These are phyloP conservation scores for Fusarium torreyae DNA, from an alignment of 2,329 filamentous ascomycete genomes.

Conservation along the genomic window DNA sequence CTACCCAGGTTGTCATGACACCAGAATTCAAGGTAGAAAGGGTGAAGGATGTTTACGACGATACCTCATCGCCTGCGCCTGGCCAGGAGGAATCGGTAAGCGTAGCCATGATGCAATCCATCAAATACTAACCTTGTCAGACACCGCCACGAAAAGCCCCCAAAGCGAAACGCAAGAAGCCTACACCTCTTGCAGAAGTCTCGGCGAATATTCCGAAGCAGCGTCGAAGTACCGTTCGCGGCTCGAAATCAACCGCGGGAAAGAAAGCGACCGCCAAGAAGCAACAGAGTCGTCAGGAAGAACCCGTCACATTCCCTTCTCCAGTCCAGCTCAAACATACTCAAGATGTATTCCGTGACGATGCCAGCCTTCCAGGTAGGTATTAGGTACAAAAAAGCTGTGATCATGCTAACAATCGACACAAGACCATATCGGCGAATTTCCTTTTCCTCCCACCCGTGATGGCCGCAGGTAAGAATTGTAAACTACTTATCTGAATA, in stretches of 20 bases:
- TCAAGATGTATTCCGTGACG: conserved; percentile 54
- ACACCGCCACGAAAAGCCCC: conserved; percentile 53
- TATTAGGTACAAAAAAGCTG: background rate
- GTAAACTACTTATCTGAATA: background rate
- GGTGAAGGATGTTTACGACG: conserved; percentile 72
- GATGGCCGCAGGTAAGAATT: conserved; percentile 48
- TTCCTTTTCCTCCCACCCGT: conserved; percentile 41
- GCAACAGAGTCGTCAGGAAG: conserved; percentile 35
- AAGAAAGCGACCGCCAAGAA: conserved; percentile 41
- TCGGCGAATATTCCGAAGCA: conserved; percentile 55
- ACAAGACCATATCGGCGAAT: conserved; percentile 47
- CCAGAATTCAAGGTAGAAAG: conserved; percentile 65
- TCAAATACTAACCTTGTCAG: conserved; percentile 25
- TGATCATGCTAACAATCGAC: conserved; percentile 33
- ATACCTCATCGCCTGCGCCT: conserved; percentile 66
- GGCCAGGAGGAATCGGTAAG: conserved; percentile 62
- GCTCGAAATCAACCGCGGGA: conserved; percentile 25
- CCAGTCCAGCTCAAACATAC: conserved; percentile 41
- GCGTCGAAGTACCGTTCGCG: conserved; percentile 44
- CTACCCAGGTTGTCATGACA: conserved; percentile 76
- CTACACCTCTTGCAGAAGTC: conserved; percentile 54
- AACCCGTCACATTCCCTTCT: conserved; percentile 19
- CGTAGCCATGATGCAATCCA: background rate
- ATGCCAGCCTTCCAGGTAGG: conserved; percentile 49
- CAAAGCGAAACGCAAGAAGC: conserved; percentile 53